phyloP scores from a whole-genome alignment of 1,284 basidiomycete genomes.

The Neonothopanus nambi region DNA sequence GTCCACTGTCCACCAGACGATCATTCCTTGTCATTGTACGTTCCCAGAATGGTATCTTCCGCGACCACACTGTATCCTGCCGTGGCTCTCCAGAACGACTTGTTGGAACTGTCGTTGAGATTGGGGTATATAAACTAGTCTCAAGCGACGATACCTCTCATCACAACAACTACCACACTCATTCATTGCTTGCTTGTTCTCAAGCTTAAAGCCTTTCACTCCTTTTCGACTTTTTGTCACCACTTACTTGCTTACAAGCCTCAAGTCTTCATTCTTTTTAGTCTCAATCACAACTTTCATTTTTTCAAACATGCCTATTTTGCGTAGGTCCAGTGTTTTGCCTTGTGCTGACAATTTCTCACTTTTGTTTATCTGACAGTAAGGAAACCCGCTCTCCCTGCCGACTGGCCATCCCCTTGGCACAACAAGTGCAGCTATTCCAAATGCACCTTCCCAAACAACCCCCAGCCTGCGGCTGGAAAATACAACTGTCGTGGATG shows the following conservation, averaged over 20 bases:
- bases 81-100: no score
- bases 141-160: no score
- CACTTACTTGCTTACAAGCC: no score
- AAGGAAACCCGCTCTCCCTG: conserved; percentile 29
- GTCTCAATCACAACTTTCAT: not conserved
- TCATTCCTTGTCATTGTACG: not conserved
- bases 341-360: not conserved
- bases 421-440: conserved; percentile 39
- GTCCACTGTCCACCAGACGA: not conserved
- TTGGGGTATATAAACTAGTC: no score
- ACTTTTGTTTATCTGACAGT: conserved; percentile 15
- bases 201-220: no score
- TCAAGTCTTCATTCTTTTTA: not conserved
- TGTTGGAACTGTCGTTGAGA: no score
- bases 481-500: conserved; percentile 34
- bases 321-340: not conserved
- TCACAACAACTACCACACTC: no score
- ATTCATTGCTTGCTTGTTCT: no score
- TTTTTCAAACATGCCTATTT: not conserved
- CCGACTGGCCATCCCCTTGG: conserved; percentile 38
- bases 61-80: not conserved
- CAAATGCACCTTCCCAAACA: conserved; percentile 35
- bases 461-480: conserved; percentile 36
- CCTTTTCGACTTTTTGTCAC: no score
- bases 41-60: not conserved